Conservation (phyloP, 2,329 filamentous ascomycete genomes). For the Monilinia aucupariae region DNA sequence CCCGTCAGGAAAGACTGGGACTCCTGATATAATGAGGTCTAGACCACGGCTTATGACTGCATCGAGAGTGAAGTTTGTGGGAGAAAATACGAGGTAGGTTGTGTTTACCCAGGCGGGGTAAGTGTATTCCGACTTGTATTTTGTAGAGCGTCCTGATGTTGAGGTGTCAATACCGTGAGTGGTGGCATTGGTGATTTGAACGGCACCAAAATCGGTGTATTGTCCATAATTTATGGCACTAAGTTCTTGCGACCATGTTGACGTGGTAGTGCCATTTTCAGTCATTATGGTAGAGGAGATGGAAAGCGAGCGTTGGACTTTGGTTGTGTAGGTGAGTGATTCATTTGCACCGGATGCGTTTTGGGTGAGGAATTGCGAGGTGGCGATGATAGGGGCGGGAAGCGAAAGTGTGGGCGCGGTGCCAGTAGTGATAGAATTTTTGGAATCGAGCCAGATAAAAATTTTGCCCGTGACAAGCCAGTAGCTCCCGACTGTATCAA, state of each 20-base stretch:
- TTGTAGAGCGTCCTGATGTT: conserved; percentile 31
- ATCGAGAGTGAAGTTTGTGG: conserved; percentile 44
- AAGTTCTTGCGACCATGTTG: conserved; percentile 55
- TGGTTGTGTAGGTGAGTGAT: conserved; percentile 53
- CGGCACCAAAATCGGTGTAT: conserved; percentile 48
- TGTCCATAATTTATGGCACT: conserved; percentile 50
- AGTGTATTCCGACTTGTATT: conserved; percentile 41
- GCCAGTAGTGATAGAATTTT: conserved; percentile 49
- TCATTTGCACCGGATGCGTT: conserved; percentile 50
- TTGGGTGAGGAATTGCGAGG: conserved; percentile 46
- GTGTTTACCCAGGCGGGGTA: conserved; percentile 59
- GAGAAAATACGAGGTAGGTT: conserved; percentile 41
- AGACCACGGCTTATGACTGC: conserved; percentile 47
- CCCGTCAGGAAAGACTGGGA: conserved; percentile 53
- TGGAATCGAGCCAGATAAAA: conserved; percentile 65
- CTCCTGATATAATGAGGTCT: conserved; percentile 41
- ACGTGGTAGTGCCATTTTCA: conserved; percentile 39
- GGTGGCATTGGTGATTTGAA: conserved; percentile 47
- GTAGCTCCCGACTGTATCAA: conserved; percentile 53
- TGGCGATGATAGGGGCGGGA: conserved; percentile 42
- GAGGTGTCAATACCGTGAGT: conserved; percentile 45
- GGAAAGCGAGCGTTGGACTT: conserved; percentile 49
- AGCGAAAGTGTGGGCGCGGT: conserved; percentile 34
- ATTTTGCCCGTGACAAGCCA: conserved; percentile 78
- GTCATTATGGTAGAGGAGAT: conserved; percentile 49